Evolutionary conservation across 2,329 filamentous ascomycete genomes (phyloP).

Genomic region (Elsinoe fawcettii): DNA sequence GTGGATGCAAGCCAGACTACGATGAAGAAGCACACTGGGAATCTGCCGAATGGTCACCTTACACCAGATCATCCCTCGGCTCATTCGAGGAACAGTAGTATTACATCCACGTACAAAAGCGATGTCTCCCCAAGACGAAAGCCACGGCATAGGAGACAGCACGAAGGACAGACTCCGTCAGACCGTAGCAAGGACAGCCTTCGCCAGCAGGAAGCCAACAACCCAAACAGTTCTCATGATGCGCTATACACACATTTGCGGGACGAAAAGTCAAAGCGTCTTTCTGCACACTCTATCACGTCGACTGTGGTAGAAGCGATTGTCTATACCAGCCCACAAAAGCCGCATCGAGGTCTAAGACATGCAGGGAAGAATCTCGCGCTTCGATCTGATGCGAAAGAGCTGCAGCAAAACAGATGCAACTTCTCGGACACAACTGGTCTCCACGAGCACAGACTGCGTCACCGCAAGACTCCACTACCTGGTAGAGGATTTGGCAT

Average conservation of each 20-base stretch:
- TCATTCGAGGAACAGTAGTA: constrained; percentile 16
- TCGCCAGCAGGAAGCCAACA: constrained; percentile 25
- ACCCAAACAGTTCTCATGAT: constrained; percentile 19
- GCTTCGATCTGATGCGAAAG: constrained; percentile 37
- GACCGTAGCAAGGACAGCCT: constrained; percentile 43
- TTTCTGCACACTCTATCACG: constrained; percentile 44
- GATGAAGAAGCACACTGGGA: background rate
- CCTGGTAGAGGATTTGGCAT: constrained; percentile 34
- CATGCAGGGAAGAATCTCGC: constrained; percentile 49
- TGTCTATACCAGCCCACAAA: constrained; percentile 44
- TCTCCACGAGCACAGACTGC: constrained; percentile 38
- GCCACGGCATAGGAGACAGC: background rate
- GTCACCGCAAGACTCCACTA: constrained; percentile 45
- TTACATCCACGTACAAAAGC: constrained; percentile 23
- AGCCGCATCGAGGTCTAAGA: constrained; percentile 34
- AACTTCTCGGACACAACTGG: constrained; percentile 38
- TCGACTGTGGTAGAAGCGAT: constrained; percentile 50
- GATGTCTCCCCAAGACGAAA: constrained; percentile 37
- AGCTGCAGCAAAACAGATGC: constrained; percentile 35
- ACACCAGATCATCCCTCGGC: background rate
- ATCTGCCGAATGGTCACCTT: background rate
- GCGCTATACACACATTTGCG: constrained; percentile 23
- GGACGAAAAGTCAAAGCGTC: constrained; percentile 34
- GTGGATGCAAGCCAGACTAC: no score
- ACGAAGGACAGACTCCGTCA: constrained; percentile 28